Evolutionary conservation across 345 rosid genomes (phyloP), one percentile per base, ranked within the genome.

Genomic region (Passiflora organensis): DNA sequence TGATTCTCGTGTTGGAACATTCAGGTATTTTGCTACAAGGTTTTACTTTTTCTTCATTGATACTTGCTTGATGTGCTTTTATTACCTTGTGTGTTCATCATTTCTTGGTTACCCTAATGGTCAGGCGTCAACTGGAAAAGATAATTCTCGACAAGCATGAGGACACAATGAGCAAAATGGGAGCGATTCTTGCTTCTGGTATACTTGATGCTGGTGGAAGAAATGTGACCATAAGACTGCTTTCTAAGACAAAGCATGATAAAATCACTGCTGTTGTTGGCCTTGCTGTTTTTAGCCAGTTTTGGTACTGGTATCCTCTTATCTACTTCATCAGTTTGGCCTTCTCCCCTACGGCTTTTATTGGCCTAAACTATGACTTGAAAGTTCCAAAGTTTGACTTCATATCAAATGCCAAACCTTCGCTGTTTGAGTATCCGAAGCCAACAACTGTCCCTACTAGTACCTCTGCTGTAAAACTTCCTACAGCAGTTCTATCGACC

Each of bases 161-260:
- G 74, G 99, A 94, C 50, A 89, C 99, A 53, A 94, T 89, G 97
- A 94, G 99, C 84, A 94, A 94, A 81, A 94, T 94, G 99, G 99
- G 99, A 51, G 99, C 99, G 9, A 89, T 94, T 66, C 69, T 94
- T 76, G 97, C 99, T 32, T 85, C 93, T 48, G 99, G 97, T 54
- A 87, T 94, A 59, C 93, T 94, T 50, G 97, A 89, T 76, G 99
- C 97, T 19, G 99, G 99, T 64, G 99, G 99, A 18, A 85, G 99
- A 80, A 94, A 94, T 56, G 97, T 94, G 58, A 94, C 96, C 0
- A 87, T 89, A 64, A 80, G 87, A 72, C 55, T 94, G 63, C 96
- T 89, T 58, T 94, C 97, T 11, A 94, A 94, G 87, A 80, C 97
- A 18, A 94, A 85, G 56, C 99, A 94, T 15, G 97, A 94, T 66